A percentile compares a stretch with the other conserved stretches of the same genome.
phyloP scores from a whole-genome alignment of 768 basidiomycete genomes.

The Trametes villosa region DNA sequence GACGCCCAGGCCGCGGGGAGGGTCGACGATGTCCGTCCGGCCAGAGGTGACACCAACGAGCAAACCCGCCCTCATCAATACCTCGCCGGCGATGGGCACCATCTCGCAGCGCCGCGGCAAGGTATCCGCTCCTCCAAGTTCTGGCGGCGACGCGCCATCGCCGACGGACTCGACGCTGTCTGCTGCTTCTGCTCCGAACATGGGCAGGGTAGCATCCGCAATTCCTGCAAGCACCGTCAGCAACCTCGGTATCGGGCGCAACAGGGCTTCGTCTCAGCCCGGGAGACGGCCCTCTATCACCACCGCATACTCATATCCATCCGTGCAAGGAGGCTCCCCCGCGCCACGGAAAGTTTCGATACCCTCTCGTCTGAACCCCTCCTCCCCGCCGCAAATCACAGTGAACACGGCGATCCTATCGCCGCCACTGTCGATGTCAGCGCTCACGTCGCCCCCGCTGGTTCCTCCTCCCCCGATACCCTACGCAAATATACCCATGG shows the following conservation, averaged over 20 bases:
- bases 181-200: conserved; percentile 37
- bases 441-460: conserved; percentile 38
- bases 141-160: conserved; percentile 35
- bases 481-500: conserved; percentile 64
- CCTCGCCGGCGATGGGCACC: conserved; percentile 62
- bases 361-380: conserved; percentile 61
- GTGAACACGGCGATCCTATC: conserved; percentile 57
- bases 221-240: conserved; percentile 44
- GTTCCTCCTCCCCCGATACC: conserved; percentile 54
- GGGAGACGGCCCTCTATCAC: conserved; percentile 67
- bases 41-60: conserved; percentile 38
- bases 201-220: conserved; percentile 41
- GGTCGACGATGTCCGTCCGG: conserved; percentile 47
- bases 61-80: conserved; percentile 51
- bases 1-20: conserved; percentile 58
- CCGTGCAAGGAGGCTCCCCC: conserved; percentile 44
- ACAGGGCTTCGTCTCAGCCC: conserved; percentile 78
- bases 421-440: conserved; percentile 38
- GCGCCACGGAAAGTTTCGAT: conserved; percentile 64
- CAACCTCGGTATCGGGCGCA: conserved; percentile 48
- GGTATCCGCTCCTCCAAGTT: conserved; percentile 55
- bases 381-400: conserved; percentile 48
- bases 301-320: conserved; percentile 56
- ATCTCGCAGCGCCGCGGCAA: conserved; percentile 73
- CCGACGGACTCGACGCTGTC: conserved; percentile 45